Conservation (phyloP, 2,329 filamentous ascomycete species). For the Fusarium staphyleae region DNA sequence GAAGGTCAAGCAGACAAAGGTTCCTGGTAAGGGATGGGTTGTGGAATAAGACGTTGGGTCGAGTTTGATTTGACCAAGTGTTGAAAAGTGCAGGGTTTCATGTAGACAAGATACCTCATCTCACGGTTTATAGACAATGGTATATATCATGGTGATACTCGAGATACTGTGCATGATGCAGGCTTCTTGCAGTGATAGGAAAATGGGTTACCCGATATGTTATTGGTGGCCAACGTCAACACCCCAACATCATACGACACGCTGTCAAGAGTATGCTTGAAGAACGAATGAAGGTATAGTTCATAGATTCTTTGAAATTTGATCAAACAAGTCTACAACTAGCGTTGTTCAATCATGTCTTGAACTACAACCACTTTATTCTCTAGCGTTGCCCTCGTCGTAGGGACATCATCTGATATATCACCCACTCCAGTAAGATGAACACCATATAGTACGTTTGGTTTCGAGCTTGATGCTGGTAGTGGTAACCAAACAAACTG, state of each 20-base stretch:
- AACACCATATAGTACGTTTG: background rate
- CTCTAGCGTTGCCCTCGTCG: slow-evolving; percentile 44
- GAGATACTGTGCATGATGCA: background rate
- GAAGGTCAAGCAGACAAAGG: slow-evolving; percentile 82
- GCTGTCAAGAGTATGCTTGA: background rate
- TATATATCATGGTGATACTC: background rate
- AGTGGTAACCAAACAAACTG: slow-evolving; percentile 13
- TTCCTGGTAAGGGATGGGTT: slow-evolving; percentile 76
- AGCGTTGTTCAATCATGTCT: slow-evolving; percentile 1
- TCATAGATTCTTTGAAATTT: background rate
- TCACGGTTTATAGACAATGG: slow-evolving; percentile 18
- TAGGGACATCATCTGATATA: slow-evolving; percentile 44
- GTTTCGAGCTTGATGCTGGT: background rate
- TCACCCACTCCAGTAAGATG: too few species aligned
- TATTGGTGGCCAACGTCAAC: slow-evolving; percentile 19
- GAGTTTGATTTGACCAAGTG: background rate
- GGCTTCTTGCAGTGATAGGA: background rate
- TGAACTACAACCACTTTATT: slow-evolving; percentile 32
- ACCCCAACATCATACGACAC: slow-evolving; percentile 8
- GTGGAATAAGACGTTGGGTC: slow-evolving; percentile 56
- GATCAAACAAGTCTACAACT: background rate
- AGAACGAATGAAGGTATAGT: background rate
- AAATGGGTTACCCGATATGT: slow-evolving; percentile 4
- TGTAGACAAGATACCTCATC: slow-evolving; percentile 37
- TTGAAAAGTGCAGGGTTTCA: slow-evolving; percentile 21